Base-by-base conservation (phyloP, 257 asterid genomes). In the Jacaranda copaia region DNA sequence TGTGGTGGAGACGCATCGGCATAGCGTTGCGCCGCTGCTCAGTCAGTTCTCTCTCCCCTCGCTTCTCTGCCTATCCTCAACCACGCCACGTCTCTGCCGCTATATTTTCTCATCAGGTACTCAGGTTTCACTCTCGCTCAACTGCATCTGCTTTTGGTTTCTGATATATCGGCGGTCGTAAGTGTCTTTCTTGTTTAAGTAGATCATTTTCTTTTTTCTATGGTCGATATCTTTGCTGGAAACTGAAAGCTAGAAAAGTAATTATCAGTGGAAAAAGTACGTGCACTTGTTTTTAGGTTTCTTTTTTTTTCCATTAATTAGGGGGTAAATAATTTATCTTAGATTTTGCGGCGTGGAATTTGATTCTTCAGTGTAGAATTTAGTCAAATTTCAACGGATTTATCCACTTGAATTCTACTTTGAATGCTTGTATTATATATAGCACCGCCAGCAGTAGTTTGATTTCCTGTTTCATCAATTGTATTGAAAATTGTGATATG, bases 1-100 rank as follows among this genome's bases (percentile, higher is more conserved):
- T 72, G 87, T 80, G 79, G 76, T 63, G 66, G 84, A 68, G 84
- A 80, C 89, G 82, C 62, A 75, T 77, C 13, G 79, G 81, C 77
- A 75, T 53, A 79, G 88, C 82, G 71, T 48, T 77, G 13, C 67
- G 79, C 70, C 74, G 81, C 73, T 78, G 78, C 83, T 32, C 86
- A 43, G 68, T 63, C 72, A 67, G 67, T 72, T 79, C 6, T 80
- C 65, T 75, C 82, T 74, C 88, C 55, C 75, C 77, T 69, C 78
- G 80, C 77, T 36, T 72, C 52, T 39, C 63, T 43, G 60, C 77
- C 32, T 42, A 13, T 19, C 32, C 59, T 69, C 83, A 40, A 20
- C 78, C 79, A 4, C 79, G 43, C 68, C 46, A 72, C 36, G 5
- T 18, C 60, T 40, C 81, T 59, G 56, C 84, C 52, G 58, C 84